These are phyloP conservation scores for Botrytis deweyae DNA, from an alignment of 2,329 filamentous ascomycete genomes.

Conservation along the genomic window DNA sequence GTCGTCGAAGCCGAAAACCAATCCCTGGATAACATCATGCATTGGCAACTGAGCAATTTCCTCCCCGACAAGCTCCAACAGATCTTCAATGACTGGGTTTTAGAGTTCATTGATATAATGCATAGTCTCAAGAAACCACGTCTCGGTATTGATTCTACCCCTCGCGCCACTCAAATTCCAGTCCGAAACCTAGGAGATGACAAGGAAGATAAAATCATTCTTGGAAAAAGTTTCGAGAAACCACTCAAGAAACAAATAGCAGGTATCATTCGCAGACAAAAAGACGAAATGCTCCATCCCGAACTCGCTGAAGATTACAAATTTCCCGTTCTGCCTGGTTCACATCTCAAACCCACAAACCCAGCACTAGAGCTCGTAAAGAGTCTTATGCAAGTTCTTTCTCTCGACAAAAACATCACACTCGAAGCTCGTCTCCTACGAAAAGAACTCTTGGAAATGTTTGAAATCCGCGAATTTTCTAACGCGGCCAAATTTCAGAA, in stretches of 20 bases:
- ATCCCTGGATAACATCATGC: conserved; percentile 87
- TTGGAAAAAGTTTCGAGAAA: conserved; percentile 82
- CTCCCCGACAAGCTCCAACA: conserved; percentile 77
- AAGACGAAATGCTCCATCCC: conserved; percentile 83
- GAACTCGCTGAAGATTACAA: conserved; percentile 84
- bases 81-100: conserved; percentile 86
- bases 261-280: conserved; percentile 77
- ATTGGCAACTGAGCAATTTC: conserved; percentile 95
- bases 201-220: conserved; percentile 60
- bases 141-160: conserved; percentile 48
- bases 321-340: conserved; percentile 78
- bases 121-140: conserved; percentile 74
- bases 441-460: conserved; percentile 83
- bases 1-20: conserved; percentile 76
- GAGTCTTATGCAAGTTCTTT: conserved; percentile 86
- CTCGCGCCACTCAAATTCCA: conserved; percentile 58
- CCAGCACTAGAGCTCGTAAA: conserved; percentile 91
- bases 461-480: conserved; percentile 93
- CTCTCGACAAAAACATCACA: conserved; percentile 84
- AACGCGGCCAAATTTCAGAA: conserved; percentile 85
- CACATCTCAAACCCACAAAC: conserved; percentile 63
- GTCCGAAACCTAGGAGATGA: conserved; percentile 56
- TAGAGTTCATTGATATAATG: conserved; percentile 95
- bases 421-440: conserved; percentile 85
- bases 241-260: conserved; percentile 87